Percentiles rank a stretch among this genome's conserved stretches.
Conservation (phyloP, 208 protist genomes). For the Acanthamoeba royreba region DNA sequence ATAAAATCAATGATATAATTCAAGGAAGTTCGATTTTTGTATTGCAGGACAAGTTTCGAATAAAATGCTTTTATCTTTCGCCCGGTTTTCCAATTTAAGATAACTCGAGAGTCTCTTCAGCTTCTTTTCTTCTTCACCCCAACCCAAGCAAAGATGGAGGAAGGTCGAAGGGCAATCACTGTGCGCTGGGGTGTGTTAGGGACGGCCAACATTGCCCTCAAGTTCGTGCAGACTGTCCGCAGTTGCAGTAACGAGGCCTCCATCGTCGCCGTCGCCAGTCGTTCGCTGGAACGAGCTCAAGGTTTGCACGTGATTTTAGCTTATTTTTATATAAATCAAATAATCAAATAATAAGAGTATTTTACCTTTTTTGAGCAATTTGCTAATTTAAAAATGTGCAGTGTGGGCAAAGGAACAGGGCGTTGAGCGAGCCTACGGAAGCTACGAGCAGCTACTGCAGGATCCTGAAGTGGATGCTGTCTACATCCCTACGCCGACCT, state of each 20-base stretch:
- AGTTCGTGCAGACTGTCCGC: background rate
- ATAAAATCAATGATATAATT: too few relatives aligned
- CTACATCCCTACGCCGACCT: constrained; percentile 10
- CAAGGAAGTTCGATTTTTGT: too few relatives aligned
- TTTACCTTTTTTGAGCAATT: too few relatives aligned
- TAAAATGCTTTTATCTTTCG: too few relatives aligned
- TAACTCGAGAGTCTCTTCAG: too few relatives aligned
- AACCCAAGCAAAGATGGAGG: background rate
- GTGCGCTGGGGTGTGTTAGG: background rate
- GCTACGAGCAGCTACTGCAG: background rate
- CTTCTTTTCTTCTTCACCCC: background rate
- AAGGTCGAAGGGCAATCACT: too few relatives aligned
- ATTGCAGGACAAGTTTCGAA: too few relatives aligned
- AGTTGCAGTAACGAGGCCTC: too few relatives aligned
- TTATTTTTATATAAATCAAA: background rate
- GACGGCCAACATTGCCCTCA: background rate
- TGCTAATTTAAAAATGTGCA: too few relatives aligned
- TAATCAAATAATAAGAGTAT: too few relatives aligned
- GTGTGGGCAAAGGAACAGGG: background rate
- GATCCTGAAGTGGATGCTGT: background rate
- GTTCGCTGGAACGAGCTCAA: background rate
- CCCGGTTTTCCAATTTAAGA: too few relatives aligned
- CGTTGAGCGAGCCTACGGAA: background rate
- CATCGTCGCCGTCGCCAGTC: background rate
- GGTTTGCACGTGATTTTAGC: too few relatives aligned